These are phyloP conservation scores for Scedosporium aurantiacum DNA, from an alignment of 2,329 filamentous ascomycete species.

Conservation along the genomic window DNA sequence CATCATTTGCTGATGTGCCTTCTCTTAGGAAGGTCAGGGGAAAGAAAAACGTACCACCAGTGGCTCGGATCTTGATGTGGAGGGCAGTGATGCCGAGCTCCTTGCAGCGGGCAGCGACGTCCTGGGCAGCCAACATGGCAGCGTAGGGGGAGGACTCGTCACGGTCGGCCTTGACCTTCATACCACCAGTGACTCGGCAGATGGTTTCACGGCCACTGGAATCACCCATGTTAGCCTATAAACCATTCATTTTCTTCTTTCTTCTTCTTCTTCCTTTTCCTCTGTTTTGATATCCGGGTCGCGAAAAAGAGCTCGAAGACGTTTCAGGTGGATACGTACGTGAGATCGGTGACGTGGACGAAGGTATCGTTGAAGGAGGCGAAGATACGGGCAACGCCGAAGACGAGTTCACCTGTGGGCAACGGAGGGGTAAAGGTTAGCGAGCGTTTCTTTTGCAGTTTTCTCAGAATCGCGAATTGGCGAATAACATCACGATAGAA, in stretches of 20 bases:
- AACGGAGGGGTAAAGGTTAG: conserved; percentile 15
- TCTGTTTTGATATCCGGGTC: neutral
- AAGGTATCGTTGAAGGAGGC: conserved; percentile 90
- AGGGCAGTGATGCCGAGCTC: conserved; percentile 74
- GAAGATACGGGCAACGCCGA: conserved; percentile 93
- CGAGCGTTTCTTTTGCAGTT: neutral
- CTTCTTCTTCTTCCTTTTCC: conserved; percentile 14
- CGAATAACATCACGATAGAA: neutral
- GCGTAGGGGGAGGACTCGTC: conserved; percentile 99
- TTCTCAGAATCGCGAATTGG: neutral
- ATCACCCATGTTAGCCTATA: conserved; percentile 58
- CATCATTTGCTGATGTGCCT: neutral
- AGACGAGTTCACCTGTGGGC: conserved; percentile 77
- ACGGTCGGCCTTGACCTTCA: conserved; percentile 99
- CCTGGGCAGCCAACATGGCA: conserved; percentile 99
- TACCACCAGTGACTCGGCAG: conserved; percentile 98
- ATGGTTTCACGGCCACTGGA: conserved; percentile 98
- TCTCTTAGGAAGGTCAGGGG: neutral
- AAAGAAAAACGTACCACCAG: conserved; percentile 60
- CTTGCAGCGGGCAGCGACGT: conserved; percentile 79
- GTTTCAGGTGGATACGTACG: conserved; percentile 40
- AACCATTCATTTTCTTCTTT: conserved; percentile 15
- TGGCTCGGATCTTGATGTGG: conserved; percentile 99
- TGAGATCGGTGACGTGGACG: conserved; percentile 99
- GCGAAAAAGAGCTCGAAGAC: neutral